Base-by-base conservation (phyloP, 2,329 filamentous ascomycete species). In the Colletotrichum magnum region DNA sequence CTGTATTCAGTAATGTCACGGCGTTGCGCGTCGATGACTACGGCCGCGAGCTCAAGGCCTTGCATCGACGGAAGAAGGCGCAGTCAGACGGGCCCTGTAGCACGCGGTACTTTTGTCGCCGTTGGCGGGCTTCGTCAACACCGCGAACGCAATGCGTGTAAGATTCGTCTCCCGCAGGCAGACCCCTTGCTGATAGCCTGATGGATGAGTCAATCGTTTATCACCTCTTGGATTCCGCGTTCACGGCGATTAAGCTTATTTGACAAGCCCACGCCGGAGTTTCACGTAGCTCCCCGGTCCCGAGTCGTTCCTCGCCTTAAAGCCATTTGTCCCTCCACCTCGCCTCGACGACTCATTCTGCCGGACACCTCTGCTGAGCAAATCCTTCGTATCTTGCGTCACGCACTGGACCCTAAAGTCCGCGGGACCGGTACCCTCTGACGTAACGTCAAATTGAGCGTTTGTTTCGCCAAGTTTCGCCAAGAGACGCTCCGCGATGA, bases 61-160 rank as follows among this genome's bases (percentile, higher is more conserved):
- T 50, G 24, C 32, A 51, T n/a, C 13, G 6, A 21, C 10, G 6
- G 21, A 43, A 3, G 15, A 43, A 32, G 13, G 28, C 32, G 15
- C 36, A 52, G 47, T 41, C 9, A 60, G 4, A 51, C 15, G 45
- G 51, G 32, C 15, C 32, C 32, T 36, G 7, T 36, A 36, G 32
- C 32, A 36, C 32, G 32, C 32, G 32, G 32, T 2, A 47, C 43
- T 51, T 63, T 18, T 41, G 47, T 43, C 13, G 24, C 3, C 3
- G 51, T 64, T 45, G 45, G 5, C 53, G 58, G 18, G 18, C n/a
- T 3, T 64, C 24, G 47, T 59, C 39, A 60, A 60, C 18, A n/a
- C 39, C 32, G 26, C 32, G 26, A 13, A 13, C 10, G 21, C 36
- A 21, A 21, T 36, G 21, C 56, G 56, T 24, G 45, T 26, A 2